Evolutionary conservation across 768 basidiomycete genomes (phyloP).

Genomic region (Bullera alba): DNA sequence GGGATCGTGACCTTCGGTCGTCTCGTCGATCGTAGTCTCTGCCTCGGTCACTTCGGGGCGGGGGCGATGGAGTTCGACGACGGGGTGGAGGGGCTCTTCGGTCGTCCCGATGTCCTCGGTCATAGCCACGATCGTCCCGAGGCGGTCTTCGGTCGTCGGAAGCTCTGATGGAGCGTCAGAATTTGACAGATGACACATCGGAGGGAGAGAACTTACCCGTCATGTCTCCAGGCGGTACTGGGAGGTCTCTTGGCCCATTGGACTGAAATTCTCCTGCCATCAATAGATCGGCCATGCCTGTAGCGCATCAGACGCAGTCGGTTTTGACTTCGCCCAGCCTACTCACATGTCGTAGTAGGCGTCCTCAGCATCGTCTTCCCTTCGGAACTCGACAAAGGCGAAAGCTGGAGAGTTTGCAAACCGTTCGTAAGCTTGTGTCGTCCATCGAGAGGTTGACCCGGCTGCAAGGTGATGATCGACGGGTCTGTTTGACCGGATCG

Average conservation of each 20-base stretch:
- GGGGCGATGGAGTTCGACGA: conserved; percentile 21
- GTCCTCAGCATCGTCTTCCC: conserved; percentile 69
- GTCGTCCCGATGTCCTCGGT: conserved; percentile 7
- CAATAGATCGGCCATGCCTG: conserved; percentile 71
- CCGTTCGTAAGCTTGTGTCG: too few species aligned
- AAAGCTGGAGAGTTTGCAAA: conserved; percentile 58
- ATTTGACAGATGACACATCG: not conserved
- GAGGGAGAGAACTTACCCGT: conserved; percentile 47
- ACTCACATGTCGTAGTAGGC: conserved; percentile 77
- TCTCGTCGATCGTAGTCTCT: conserved; percentile 3
- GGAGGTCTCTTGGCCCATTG: conserved; percentile 68
- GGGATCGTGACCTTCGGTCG: too few species aligned
- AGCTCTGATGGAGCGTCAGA: not conserved
- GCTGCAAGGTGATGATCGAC: too few species aligned
- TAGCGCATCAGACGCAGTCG: conserved; percentile 3
- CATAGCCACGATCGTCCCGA: conserved; percentile 1
- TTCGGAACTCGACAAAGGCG: conserved; percentile 78
- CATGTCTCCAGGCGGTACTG: conserved; percentile 72
- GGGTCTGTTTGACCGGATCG: too few species aligned
- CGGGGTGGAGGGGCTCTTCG: conserved; percentile 23
- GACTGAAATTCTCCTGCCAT: conserved; percentile 66
- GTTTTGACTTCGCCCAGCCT: not conserved
- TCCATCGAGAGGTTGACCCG: too few species aligned
- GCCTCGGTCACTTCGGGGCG: conserved; percentile 12
- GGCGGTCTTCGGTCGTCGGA: not conserved